Base-by-base conservation (phyloP, 23 red algal species). In the Pyropia haitanensis region DNA sequence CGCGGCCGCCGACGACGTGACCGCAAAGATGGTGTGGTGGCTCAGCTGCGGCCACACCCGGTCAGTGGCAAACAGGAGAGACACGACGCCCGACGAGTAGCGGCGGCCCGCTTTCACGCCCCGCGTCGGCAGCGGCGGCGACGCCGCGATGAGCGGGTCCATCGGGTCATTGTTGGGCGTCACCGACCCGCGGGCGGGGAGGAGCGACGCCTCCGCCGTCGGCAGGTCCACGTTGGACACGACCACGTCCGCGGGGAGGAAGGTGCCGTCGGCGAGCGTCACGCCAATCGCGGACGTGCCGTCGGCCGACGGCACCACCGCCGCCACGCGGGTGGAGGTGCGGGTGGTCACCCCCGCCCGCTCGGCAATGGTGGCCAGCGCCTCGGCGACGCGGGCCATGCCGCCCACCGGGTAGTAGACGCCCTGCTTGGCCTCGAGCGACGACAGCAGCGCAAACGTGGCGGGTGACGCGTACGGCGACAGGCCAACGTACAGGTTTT, bases 401-500 rank as follows among this genome's bases (percentile, higher is more conserved):
- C 57, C 57, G 57, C 57, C 57, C 57, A 27, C 29, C 2, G 57
- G 57, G 9, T 60, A 60, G 8, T 12, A 60, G 24, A 60, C 57
- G 29, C 57, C 57, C 29, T 60, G 57, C 12, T 60, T 29, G 57
- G 57, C 57, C 57, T 60, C 57, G 24, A 60, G 57, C 5, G 57
- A 25, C 5, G 24, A 25, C 5, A 60, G 57, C 57, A 60, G 29
- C 24, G 57, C 24, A 29, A 60, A 60, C 57, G 29, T 29, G 29
- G 57, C 57, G 29, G 57, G 57, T 13, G 57, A 25, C 57, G 24
- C 5, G 57, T 27, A 60, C 5, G 57, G 57, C 5, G 57, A 60
- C 29, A 60, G 57, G 5, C 57, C 57, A 9, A 60, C 57, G 57
- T 60, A 60, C 9, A 60, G 57, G 57, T 60, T 29, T 60, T 60